phyloP scores from a whole-genome alignment of 1,139 yeast genomes.

The Debaryomyces fabryi region DNA sequence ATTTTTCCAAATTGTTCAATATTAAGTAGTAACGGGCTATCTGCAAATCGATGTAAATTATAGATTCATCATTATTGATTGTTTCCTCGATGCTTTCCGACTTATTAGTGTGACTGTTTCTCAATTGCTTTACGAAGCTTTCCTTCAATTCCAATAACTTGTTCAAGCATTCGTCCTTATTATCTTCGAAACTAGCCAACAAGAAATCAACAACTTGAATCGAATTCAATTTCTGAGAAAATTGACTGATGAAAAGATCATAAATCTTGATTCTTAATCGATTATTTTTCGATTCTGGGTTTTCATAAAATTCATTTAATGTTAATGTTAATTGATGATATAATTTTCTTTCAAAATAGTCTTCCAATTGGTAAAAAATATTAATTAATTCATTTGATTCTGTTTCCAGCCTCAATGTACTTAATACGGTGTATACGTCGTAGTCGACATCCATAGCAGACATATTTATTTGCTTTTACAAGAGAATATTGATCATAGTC shows the following conservation, averaged over 20 bases:
- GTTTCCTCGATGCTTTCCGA: conserved; percentile 38
- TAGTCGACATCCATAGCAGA: conserved; percentile 43
- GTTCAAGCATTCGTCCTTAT: conserved; percentile 52
- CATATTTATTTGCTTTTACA: conserved; percentile 7
- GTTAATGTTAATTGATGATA: conserved; percentile 78
- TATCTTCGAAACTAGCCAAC: conserved; percentile 50
- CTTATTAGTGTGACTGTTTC: conserved; percentile 27
- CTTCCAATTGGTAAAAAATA: conserved; percentile 77
- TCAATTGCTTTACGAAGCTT: conserved; percentile 45
- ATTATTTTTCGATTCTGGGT: conserved; percentile 48
- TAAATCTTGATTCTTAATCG: conserved; percentile 67
- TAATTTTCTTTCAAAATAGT: conserved; percentile 79
- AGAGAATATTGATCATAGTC: neutral
- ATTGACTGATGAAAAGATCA: conserved; percentile 67
- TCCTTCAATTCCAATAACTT: conserved; percentile 56
- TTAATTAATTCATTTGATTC: conserved; percentile 66
- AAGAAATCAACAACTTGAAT: conserved; percentile 78
- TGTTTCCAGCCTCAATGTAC: conserved; percentile 68
- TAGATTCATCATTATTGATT: conserved; percentile 43
- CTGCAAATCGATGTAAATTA: conserved; percentile 72
- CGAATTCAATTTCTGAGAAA: conserved; percentile 74
- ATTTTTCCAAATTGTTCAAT: conserved; percentile 58
- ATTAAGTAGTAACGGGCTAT: conserved; percentile 71
- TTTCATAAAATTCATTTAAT: conserved; percentile 60
- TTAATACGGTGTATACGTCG: conserved; percentile 64